Evolutionary conservation across 1,284 basidiomycete species (phyloP).

Genomic region (Neolentinus lepideus): DNA sequence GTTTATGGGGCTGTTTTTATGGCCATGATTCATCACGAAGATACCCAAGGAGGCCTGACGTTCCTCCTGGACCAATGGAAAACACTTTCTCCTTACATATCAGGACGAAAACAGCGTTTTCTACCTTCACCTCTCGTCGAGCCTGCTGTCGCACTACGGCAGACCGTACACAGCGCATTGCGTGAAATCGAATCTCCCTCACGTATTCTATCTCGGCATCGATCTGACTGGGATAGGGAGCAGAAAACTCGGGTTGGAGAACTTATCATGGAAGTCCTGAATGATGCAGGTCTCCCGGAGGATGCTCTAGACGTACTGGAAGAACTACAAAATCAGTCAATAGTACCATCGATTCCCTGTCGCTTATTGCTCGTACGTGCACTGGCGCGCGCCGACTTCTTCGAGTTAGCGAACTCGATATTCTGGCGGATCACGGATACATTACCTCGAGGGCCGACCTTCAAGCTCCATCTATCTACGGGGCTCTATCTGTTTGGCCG

Average conservation of each 20-base stretch:
- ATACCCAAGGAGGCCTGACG: constrained; percentile 32
- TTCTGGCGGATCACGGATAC: constrained; percentile 19
- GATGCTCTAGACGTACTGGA: constrained; percentile 37
- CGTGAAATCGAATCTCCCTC: constrained; percentile 28
- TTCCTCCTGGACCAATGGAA: constrained; percentile 37
- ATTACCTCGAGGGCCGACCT: constrained; percentile 9
- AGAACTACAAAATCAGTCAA: constrained; percentile 29
- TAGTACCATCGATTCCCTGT: constrained; percentile 22
- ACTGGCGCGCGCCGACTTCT: constrained; percentile 33
- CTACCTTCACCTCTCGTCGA: background rate
- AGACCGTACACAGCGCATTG: constrained; percentile 24
- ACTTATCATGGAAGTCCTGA: constrained; percentile 34
- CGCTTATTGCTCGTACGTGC: constrained; percentile 34
- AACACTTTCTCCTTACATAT: constrained; percentile 19
- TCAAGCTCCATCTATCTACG: constrained; percentile 29
- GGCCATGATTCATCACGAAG: constrained; percentile 28
- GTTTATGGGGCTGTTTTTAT: constrained; percentile 34
- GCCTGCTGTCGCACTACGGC: constrained; percentile 17
- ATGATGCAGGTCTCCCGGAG: constrained; percentile 21
- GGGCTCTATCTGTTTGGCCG: constrained; percentile 46
- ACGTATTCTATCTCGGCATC: constrained; percentile 22
- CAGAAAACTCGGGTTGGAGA: constrained; percentile 26
- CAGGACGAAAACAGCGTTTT: background rate
- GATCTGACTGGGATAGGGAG: constrained; percentile 17
- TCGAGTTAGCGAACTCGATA: constrained; percentile 37